Conservation (phyloP, 164 flowering plant species). For the Kalanchoe fedtschenkoi region DNA sequence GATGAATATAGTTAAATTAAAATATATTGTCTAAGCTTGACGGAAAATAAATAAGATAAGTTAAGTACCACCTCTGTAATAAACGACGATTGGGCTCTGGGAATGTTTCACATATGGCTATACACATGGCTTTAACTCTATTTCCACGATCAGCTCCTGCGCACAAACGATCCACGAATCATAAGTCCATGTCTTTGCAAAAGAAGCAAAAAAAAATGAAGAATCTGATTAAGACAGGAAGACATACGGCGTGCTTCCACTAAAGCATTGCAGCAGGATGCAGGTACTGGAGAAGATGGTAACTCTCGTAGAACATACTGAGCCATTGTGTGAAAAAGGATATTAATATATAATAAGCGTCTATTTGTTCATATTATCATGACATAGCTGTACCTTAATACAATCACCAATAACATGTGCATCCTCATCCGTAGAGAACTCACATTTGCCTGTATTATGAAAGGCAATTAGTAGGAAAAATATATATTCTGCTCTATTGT, state of each 20-base stretch:
- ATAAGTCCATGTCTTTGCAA: neutral
- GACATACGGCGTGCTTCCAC: slow-evolving; percentile 82
- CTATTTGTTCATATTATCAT: neutral
- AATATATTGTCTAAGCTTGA: neutral
- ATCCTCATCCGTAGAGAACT: slow-evolving; percentile 80
- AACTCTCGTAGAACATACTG: slow-evolving; percentile 84
- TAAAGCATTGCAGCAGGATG: slow-evolving; percentile 88
- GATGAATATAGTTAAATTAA: neutral
- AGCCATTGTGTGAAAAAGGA: slow-evolving; percentile 7
- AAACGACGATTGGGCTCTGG: slow-evolving; percentile 95
- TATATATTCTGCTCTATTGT: neutral
- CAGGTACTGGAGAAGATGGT: slow-evolving; percentile 96
- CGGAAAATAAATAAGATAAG: slow-evolving; percentile 1
- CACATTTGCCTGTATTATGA: slow-evolving; percentile 50
- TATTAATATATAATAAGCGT: neutral
- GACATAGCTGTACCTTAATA: slow-evolving; percentile 53
- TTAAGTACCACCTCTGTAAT: slow-evolving; percentile 57
- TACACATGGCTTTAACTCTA: slow-evolving; percentile 65
- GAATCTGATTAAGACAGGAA: neutral
- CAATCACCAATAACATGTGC: slow-evolving; percentile 91
- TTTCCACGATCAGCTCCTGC: slow-evolving; percentile 60
- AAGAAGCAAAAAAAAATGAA: neutral
- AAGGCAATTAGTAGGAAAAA: neutral
- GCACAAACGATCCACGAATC: slow-evolving; percentile 7
- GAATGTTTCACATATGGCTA: slow-evolving; percentile 74